A percentile compares a stretch with the other conserved stretches of the same genome.
phyloP scores from a whole-genome alignment of 2,329 filamentous ascomycete genomes.

The Claviceps sp. region DNA sequence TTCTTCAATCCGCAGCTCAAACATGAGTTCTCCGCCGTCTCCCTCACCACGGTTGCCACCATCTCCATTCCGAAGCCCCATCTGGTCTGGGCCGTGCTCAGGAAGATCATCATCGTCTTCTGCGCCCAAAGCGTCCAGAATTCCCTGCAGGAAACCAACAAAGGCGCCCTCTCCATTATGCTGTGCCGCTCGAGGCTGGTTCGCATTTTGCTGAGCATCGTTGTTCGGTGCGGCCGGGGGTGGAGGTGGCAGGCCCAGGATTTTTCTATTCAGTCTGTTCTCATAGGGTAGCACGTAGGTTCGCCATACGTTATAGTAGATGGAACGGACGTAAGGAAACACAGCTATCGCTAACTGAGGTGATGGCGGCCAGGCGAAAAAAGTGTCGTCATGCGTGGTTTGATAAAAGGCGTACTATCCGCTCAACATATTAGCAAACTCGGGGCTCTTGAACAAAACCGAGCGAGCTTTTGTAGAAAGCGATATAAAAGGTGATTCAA shows the following conservation, averaged over 20 bases:
- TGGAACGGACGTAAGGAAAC: conserved; percentile 31
- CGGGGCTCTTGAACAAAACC: not conserved
- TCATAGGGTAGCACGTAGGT: conserved; percentile 34
- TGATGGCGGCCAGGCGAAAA: conserved; percentile 39
- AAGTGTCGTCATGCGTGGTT: conserved; percentile 29
- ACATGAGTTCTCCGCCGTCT: conserved; percentile 14
- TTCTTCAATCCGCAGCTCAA: conserved; percentile 23
- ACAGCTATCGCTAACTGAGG: conserved; percentile 35
- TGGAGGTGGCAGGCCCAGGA: conserved; percentile 27
- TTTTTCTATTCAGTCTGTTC: conserved; percentile 31
- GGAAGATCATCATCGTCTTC: conserved; percentile 14
- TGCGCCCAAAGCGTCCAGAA: conserved; percentile 23
- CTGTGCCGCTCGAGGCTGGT: not conserved
- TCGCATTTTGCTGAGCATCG: conserved; percentile 6
- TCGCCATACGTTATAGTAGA: conserved; percentile 34
- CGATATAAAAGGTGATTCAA: too few species aligned
- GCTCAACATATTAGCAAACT: not conserved
- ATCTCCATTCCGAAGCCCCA: conserved; percentile 7
- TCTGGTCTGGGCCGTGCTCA: conserved; percentile 8
- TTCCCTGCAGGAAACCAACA: conserved; percentile 21
- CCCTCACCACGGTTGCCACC: conserved; percentile 10
- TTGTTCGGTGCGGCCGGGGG: conserved; percentile 15
- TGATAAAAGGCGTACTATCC: conserved; percentile 34
- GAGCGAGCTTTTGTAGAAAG: too few species aligned
- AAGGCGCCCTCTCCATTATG: conserved; percentile 18